A percentile compares a stretch with the other conserved stretches of the same genome.
Conservation (phyloP, 2,329 filamentous ascomycete species). For the Penicillium sp. region DNA sequence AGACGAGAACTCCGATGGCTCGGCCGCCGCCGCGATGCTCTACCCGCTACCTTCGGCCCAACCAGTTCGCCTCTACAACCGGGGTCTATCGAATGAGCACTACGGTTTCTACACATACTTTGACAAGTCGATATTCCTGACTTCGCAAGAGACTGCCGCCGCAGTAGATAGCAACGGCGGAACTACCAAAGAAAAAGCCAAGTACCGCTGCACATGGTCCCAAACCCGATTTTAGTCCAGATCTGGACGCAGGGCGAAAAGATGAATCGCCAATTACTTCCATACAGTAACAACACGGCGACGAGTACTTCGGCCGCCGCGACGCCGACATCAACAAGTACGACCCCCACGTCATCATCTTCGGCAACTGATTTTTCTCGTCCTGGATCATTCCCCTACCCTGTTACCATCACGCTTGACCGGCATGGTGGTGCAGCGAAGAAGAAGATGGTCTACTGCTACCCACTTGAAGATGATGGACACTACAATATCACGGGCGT, state of each 20-base stretch:
- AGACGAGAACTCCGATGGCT: slow-evolving; percentile 66
- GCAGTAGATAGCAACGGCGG: slow-evolving; percentile 55
- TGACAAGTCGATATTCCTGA: slow-evolving; percentile 81
- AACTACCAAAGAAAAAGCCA: slow-evolving; percentile 47
- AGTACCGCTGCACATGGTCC: slow-evolving; percentile 58
- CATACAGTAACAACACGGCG: slow-evolving; percentile 8
- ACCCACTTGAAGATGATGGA: slow-evolving; percentile 53
- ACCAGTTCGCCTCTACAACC: slow-evolving; percentile 82
- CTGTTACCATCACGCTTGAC: slow-evolving; percentile 61
- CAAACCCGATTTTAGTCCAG: slow-evolving; percentile 64
- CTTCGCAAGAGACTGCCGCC: slow-evolving; percentile 48
- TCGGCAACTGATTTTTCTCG: slow-evolving; percentile 50
- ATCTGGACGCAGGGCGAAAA: slow-evolving; percentile 61
- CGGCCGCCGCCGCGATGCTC: slow-evolving; percentile 70
- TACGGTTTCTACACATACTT: slow-evolving; percentile 95
- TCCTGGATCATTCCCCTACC: slow-evolving; percentile 63
- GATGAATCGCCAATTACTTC: slow-evolving; percentile 29
- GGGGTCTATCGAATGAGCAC: slow-evolving; percentile 77
- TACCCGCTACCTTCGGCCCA: slow-evolving; percentile 71
- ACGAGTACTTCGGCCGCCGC: slow-evolving; percentile 9
- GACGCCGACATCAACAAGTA: slow-evolving; percentile 22
- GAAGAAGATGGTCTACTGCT: slow-evolving; percentile 63
- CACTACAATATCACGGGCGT: slow-evolving; percentile 48
- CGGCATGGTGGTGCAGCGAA: slow-evolving; percentile 58
- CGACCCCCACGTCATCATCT: slow-evolving; percentile 23